Conservation (phyloP, 1,139 yeast species). For the Magnusiomyces paraingens region DNA sequence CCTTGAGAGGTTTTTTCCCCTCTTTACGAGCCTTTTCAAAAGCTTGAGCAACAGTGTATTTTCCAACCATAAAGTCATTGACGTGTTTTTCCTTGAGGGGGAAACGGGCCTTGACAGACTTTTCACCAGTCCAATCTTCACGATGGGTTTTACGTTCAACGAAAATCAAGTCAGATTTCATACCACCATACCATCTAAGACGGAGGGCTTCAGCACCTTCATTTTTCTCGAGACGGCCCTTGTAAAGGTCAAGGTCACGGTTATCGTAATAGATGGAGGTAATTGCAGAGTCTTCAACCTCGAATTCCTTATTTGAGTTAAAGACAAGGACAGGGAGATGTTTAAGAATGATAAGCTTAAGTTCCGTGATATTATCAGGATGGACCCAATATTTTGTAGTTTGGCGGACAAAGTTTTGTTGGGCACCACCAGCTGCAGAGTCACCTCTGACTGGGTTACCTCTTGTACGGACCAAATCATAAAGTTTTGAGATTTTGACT, state of each 20-base stretch:
- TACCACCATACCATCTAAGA: constrained; percentile 98
- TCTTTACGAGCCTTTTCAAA: constrained; percentile 90
- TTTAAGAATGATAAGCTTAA: constrained; percentile 83
- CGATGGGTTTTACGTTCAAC: constrained; percentile 97
- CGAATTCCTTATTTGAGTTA: constrained; percentile 93
- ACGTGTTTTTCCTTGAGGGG: constrained; percentile 86
- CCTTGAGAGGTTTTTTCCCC: constrained; percentile 79
- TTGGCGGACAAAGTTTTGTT: constrained; percentile 96
- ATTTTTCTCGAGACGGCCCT: constrained; percentile 89
- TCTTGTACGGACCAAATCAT: constrained; percentile 88
- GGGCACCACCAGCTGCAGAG: constrained; percentile 93
- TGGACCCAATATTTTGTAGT: constrained; percentile 99
- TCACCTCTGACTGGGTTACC: constrained; percentile 95
- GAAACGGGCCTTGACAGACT: constrained; percentile 94
- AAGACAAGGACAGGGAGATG: constrained; percentile 95
- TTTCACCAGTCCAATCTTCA: constrained; percentile 99
- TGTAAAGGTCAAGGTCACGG: constrained; percentile 78
- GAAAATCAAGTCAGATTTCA: constrained; percentile 85
- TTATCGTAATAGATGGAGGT: constrained; percentile 95
- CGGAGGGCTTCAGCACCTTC: constrained; percentile 99
- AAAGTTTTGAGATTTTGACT: constrained; percentile 80
- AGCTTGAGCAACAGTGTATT: constrained; percentile 78
- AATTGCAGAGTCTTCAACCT: constrained; percentile 88
- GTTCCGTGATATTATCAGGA: constrained; percentile 97
- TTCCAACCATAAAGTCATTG: constrained; percentile 75